phyloP scores from a whole-genome alignment of 306 rosid genomes.

The Gynostemma pentaphyllum region DNA sequence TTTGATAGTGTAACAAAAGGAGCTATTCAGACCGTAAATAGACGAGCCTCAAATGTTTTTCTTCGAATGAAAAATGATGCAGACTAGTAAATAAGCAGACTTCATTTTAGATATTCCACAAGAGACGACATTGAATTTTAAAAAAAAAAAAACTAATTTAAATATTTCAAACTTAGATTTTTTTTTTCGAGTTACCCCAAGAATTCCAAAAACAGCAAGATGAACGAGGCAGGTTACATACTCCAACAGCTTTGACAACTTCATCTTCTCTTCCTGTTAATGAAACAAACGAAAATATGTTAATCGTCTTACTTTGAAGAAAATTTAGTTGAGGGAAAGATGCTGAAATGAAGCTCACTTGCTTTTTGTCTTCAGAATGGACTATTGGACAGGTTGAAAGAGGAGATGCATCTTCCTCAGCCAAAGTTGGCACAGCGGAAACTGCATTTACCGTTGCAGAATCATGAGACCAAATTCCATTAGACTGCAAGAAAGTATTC shows the following conservation, averaged over 20 bases:
- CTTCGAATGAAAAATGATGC: too few species aligned
- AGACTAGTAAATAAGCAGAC: too few species aligned
- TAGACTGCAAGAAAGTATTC: slow-evolving; percentile 20
- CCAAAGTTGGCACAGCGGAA: slow-evolving; percentile 27
- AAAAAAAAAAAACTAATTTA: too few species aligned
- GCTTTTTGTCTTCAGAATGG: slow-evolving; percentile 25
- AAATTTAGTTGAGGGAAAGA: neutral
- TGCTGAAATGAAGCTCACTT: slow-evolving; percentile 29
- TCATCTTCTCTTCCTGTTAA: slow-evolving; percentile 14
- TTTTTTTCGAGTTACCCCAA: slow-evolving; percentile 31
- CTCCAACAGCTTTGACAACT: slow-evolving; percentile 26
- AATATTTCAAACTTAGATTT: slow-evolving; percentile 4
- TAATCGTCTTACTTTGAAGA: neutral
- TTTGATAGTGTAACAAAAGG: too few species aligned
- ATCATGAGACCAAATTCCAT: slow-evolving; percentile 11
- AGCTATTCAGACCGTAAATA: too few species aligned
- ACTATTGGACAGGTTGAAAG: slow-evolving; percentile 18
- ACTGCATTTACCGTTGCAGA: slow-evolving; percentile 6
- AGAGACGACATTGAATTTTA: too few species aligned
- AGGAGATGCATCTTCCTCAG: slow-evolving; percentile 23
- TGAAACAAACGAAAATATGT: neutral
- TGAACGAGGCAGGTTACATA: slow-evolving; percentile 33
- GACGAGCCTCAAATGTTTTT: too few species aligned
- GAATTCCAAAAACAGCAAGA: slow-evolving; percentile 50
- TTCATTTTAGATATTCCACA: too few species aligned